phyloP scores from a whole-genome alignment of 2,329 filamentous ascomycete species.

The Exserohilum rostratum region DNA sequence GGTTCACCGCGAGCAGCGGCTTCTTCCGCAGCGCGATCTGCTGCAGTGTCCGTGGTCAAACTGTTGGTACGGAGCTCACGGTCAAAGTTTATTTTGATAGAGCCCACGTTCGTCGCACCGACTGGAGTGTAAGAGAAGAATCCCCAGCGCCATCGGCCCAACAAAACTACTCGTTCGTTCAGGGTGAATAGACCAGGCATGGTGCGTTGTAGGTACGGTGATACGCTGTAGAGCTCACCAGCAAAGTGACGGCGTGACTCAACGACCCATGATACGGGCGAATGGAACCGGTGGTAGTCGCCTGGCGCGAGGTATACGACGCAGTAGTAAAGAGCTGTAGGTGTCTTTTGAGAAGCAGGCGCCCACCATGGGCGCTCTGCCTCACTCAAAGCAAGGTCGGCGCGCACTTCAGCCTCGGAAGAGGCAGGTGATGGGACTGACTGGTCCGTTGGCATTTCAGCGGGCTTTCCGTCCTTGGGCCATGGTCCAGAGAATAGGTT shows the following conservation, averaged over 20 bases:
- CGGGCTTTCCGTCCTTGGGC: constrained; percentile 52
- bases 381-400: constrained; percentile 77
- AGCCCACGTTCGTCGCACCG: constrained; percentile 95
- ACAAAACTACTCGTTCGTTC: constrained; percentile 91
- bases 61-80: constrained; percentile 91
- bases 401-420: constrained; percentile 83
- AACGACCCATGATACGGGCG: constrained; percentile 92
- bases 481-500: constrained; percentile 77
- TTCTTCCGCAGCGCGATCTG: constrained; percentile 82
- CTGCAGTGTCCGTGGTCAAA: constrained; percentile 88
- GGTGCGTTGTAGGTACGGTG: constrained; percentile 90
- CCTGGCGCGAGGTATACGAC: constrained; percentile 96
- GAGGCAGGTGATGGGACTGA: constrained; percentile 69
- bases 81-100: constrained; percentile 97
- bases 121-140: constrained; percentile 98
- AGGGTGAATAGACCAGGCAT: constrained; percentile 94
- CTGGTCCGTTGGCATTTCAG: constrained; percentile 70
- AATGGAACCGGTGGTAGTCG: constrained; percentile 98
- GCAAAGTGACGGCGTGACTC: constrained; percentile 96
- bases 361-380: constrained; percentile 61
- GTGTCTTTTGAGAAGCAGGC: constrained; percentile 47
- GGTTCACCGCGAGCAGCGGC: constrained; percentile 77
- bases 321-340: constrained; percentile 83
- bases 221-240: constrained; percentile 93
- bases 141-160: constrained; percentile 94